Percentiles rank a stretch among this genome's conserved stretches.
These are phyloP conservation scores for Trypanosoma boissoni DNA, from an alignment of 208 protist genomes.

Conservation along the genomic window DNA sequence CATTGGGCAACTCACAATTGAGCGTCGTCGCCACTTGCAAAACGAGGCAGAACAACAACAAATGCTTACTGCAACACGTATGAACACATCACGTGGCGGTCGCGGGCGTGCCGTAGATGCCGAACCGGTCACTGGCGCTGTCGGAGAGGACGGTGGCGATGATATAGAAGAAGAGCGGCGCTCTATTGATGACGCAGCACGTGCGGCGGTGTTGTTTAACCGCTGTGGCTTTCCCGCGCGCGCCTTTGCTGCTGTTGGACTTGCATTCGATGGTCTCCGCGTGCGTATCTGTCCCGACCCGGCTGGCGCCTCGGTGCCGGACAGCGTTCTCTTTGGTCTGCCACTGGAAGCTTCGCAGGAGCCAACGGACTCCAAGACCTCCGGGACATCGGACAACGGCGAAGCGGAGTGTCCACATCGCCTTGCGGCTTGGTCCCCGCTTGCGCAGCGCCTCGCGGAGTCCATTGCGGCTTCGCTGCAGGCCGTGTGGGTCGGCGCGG, in stretches of 20 bases:
- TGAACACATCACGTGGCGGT: too few species aligned
- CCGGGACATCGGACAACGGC: too few species aligned
- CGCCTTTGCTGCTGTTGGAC: slow-evolving; percentile 13
- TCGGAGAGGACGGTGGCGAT: not conserved
- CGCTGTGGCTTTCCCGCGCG: slow-evolving; percentile 25
- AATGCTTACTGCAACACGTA: too few species aligned
- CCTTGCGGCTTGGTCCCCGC: slow-evolving; percentile 14
- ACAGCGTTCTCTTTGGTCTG: too few species aligned
- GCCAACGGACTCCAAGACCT: too few species aligned
- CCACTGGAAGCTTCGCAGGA: too few species aligned
- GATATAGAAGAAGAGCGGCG: slow-evolving; percentile 8
- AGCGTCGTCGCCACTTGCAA: slow-evolving; percentile 6
- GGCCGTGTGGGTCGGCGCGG: slow-evolving; percentile 51
- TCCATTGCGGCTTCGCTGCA: slow-evolving; percentile 45
- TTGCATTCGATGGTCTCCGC: slow-evolving; percentile 22
- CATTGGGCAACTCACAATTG: slow-evolving; percentile 26
- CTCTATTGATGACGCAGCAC: slow-evolving; percentile 16
- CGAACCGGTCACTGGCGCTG: not conserved
- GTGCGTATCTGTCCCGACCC: slow-evolving; percentile 26
- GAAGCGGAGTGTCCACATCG: slow-evolving; percentile 3
- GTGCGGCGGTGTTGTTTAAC: slow-evolving; percentile 21
- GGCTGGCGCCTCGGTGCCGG: slow-evolving; percentile 2
- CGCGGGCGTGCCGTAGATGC: not conserved
- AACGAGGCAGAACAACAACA: slow-evolving; percentile 3
- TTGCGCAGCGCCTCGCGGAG: slow-evolving; percentile 40